Evolutionary conservation across 768 basidiomycete genomes (phyloP).

Genomic region (Lepiota brunneoincarnata): DNA sequence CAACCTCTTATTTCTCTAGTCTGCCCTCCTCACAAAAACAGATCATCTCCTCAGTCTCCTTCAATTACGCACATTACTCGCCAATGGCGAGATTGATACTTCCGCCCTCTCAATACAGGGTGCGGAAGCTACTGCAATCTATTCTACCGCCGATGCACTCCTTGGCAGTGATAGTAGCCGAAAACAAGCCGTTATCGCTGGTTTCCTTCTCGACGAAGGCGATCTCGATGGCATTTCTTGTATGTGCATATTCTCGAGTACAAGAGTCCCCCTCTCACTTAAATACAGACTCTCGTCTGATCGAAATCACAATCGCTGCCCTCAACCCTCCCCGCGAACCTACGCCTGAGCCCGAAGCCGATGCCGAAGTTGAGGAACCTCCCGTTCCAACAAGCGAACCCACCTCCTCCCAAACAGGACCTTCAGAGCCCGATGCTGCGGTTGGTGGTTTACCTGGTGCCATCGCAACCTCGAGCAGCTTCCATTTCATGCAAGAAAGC

Average conservation of each 20-base stretch:
- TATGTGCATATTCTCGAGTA: constrained; percentile 30
- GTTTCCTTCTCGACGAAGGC: constrained; percentile 56
- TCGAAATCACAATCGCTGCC: constrained; percentile 53
- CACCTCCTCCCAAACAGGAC: constrained; percentile 10
- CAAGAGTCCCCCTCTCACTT: constrained; percentile 10
- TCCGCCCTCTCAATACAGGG: constrained; percentile 43
- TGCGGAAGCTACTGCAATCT: constrained; percentile 53
- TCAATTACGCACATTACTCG: constrained; percentile 52
- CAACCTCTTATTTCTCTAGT: constrained; percentile 30
- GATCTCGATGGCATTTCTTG: constrained; percentile 63
- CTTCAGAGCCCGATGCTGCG: constrained; percentile 23
- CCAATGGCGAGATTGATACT: constrained; percentile 40
- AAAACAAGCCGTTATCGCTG: constrained; percentile 50
- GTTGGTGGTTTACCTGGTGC: constrained; percentile 40
- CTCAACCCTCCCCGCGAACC: constrained; percentile 47
- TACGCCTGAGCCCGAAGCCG: constrained; percentile 35
- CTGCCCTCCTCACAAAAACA: constrained; percentile 36
- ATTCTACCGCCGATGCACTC: constrained; percentile 50
- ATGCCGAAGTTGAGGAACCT: constrained; percentile 23
- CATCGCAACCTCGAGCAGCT: constrained; percentile 46
- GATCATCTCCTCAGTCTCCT: constrained; percentile 57
- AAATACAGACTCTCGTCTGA: constrained; percentile 55
- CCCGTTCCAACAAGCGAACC: constrained; percentile 16
- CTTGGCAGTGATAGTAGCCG: constrained; percentile 50
- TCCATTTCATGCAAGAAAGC: constrained; percentile 82